Percentiles rank a stretch among this genome's conserved stretches.
These are phyloP conservation scores for Aspergillus cavernicola DNA, from an alignment of 495 filamentous ascomycete species.

Conservation along the genomic window DNA sequence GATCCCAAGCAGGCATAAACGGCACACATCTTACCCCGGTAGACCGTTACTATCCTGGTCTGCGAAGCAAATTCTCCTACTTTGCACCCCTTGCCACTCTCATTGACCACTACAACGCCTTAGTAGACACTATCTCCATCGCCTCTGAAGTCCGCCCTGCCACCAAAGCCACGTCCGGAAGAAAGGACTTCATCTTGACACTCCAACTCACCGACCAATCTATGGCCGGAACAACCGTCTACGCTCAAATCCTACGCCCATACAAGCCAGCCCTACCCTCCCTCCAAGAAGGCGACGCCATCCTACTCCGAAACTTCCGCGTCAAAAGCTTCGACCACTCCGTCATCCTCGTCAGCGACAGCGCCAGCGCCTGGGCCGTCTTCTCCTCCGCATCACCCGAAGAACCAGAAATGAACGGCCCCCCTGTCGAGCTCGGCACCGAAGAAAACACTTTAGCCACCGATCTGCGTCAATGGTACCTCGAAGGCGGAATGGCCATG, in stretches of 20 bases:
- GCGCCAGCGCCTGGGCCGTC: conserved; percentile 64
- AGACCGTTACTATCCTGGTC: conserved; percentile 39
- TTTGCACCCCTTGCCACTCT: conserved; percentile 66
- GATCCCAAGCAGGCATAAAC: conserved; percentile 3
- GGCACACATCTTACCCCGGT: conserved; percentile 17
- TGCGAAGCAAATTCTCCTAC: conserved; percentile 62
- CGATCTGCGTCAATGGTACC: conserved; percentile 46
- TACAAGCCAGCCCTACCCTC: conserved; percentile 67
- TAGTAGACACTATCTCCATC: conserved; percentile 65
- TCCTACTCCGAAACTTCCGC: conserved; percentile 72
- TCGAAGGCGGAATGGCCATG: conserved; percentile 31
- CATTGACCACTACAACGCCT: conserved; percentile 47
- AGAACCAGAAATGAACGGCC: conserved; percentile 52
- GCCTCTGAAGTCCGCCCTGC: conserved; percentile 55
- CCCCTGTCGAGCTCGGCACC: conserved; percentile 60
- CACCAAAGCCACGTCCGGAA: conserved; percentile 58
- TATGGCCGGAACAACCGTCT: conserved; percentile 39
- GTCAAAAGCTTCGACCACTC: conserved; percentile 51
- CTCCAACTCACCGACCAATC: conserved; percentile 68
- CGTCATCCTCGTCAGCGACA: conserved; percentile 44
- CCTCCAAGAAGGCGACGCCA: conserved; percentile 64
- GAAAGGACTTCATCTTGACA: conserved; percentile 64
- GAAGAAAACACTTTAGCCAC: conserved; percentile 57
- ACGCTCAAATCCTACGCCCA: conserved; percentile 70
- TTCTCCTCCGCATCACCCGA: conserved; percentile 36